phyloP scores from a whole-genome alignment of 2,329 filamentous ascomycete genomes.

The Fusarium falciforme region DNA sequence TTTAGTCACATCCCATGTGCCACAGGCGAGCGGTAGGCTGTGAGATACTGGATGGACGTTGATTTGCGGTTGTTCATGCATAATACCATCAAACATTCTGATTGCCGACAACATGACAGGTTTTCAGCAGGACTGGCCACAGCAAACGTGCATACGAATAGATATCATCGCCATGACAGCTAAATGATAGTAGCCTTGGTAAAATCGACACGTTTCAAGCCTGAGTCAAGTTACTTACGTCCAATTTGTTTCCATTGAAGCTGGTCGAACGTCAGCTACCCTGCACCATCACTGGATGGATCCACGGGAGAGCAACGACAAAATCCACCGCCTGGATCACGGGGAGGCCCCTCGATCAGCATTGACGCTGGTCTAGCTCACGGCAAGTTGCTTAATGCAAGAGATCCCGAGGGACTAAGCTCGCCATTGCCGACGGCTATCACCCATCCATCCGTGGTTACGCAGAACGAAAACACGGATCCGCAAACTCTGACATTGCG shows the following conservation, averaged over 20 bases:
- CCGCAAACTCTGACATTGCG: not conserved
- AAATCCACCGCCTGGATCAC: not conserved
- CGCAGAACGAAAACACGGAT: not conserved
- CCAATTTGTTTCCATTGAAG: not conserved
- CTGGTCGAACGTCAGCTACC: not conserved
- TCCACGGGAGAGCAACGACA: not conserved
- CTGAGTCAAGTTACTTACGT: not conserved
- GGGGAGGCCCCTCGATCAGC: not conserved
- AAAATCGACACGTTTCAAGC: not conserved
- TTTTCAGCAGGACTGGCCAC: not conserved
- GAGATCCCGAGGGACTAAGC: not conserved
- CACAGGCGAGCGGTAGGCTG: not conserved
- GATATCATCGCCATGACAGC: not conserved
- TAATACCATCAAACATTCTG: not conserved
- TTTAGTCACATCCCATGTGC: not conserved
- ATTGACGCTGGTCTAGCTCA: not conserved
- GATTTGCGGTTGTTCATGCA: not conserved
- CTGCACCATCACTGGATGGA: not conserved
- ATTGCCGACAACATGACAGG: not conserved
- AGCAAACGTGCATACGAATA: not conserved
- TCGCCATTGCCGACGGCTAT: not conserved
- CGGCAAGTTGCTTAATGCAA: not conserved
- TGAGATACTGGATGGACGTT: not conserved
- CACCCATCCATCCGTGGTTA: not conserved
- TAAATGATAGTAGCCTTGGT: not conserved